A percentile compares a stretch with the other conserved stretches of the same genome.
phyloP scores from a whole-genome alignment of 495 filamentous ascomycete genomes.

The Stereocaulon alpinum region DNA sequence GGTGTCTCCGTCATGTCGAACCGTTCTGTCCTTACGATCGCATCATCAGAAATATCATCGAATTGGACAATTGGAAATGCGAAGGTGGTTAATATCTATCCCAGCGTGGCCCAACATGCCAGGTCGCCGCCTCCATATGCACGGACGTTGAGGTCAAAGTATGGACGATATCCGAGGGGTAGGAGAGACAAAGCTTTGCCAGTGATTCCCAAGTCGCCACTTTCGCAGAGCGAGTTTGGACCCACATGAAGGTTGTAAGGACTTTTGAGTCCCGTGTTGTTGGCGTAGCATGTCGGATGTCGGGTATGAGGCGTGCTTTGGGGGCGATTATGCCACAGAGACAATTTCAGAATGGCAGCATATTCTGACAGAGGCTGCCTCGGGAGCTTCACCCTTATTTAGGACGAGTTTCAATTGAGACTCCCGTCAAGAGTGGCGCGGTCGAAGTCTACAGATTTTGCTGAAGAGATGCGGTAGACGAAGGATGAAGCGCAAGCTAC shows the following conservation, averaged over 20 bases:
- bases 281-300: neutral
- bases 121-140: constrained; percentile 15
- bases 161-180: constrained; percentile 15
- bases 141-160: constrained; percentile 15
- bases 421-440: too few relatives aligned
- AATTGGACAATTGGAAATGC: constrained; percentile 24
- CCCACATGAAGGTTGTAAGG: neutral
- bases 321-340: too few relatives aligned
- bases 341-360: too few relatives aligned
- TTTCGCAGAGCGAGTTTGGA: constrained; percentile 6
- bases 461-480: too few relatives aligned
- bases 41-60: constrained; percentile 21
- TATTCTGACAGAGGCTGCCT: too few relatives aligned
- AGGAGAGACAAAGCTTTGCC: constrained; percentile 19
- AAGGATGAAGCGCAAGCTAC: neutral
- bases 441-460: too few relatives aligned
- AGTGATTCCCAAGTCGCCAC: constrained; percentile 15
- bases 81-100: constrained; percentile 21
- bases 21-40: constrained; percentile 21
- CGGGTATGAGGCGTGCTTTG: too few relatives aligned
- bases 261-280: neutral
- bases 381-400: too few relatives aligned
- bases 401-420: too few relatives aligned
- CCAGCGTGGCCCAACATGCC: constrained; percentile 15
- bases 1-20: constrained; percentile 22